phyloP scores from a whole-genome alignment of 2,329 filamentous ascomycete genomes.

The Paecilomyces niveus region DNA sequence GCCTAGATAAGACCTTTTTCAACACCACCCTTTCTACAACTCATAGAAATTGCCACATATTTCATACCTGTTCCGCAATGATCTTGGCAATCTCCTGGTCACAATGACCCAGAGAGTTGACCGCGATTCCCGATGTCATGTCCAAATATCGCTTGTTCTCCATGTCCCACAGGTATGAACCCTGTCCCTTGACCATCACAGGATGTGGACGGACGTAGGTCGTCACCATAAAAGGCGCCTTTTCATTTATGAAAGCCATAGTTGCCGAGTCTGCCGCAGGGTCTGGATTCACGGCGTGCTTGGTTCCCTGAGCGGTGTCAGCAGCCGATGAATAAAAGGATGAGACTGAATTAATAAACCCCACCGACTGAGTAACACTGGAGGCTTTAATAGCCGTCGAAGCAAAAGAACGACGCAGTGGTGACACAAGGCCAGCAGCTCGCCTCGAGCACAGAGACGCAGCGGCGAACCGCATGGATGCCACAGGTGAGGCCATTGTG shows the following conservation, averaged over 20 bases:
- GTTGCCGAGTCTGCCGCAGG: constrained; percentile 68
- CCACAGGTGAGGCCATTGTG: background rate
- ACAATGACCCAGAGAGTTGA: constrained; percentile 86
- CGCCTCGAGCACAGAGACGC: constrained; percentile 21
- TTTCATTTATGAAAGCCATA: constrained; percentile 64
- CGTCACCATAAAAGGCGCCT: constrained; percentile 85
- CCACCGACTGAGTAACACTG: constrained; percentile 15
- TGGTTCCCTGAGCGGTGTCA: constrained; percentile 33
- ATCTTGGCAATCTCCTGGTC: constrained; percentile 71
- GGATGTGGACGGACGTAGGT: constrained; percentile 88
- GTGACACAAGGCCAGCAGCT: constrained; percentile 24
- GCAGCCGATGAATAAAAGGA: background rate
- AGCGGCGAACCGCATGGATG: background rate
- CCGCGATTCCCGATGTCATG: constrained; percentile 92
- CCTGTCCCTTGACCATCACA: constrained; percentile 81
- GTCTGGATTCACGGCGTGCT: constrained; percentile 59
- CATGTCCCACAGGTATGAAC: constrained; percentile 82
- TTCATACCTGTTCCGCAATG: constrained; percentile 64
- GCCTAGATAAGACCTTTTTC: constrained; percentile 37
- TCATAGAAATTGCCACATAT: background rate
- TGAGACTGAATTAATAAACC: background rate
- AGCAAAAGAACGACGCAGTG: constrained; percentile 25
- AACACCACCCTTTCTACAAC: constrained; percentile 2
- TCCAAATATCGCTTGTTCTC: constrained; percentile 88
- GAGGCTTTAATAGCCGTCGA: constrained; percentile 13